phyloP scores from a whole-genome alignment of 257 asterid species.

The Gentiana straminea region DNA sequence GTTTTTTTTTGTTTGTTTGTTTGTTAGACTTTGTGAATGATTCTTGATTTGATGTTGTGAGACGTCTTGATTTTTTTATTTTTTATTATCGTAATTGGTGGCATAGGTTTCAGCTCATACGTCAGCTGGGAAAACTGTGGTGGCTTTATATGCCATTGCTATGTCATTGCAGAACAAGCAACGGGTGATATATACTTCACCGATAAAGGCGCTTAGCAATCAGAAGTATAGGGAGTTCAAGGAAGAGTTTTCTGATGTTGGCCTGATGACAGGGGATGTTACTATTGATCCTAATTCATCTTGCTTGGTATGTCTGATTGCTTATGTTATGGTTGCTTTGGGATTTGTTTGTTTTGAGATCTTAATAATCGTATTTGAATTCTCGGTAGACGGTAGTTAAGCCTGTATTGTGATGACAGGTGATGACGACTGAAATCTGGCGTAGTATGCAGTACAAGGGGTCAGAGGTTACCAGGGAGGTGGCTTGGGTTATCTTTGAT shows the following conservation, averaged over 20 bases:
- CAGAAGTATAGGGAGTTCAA: constrained; percentile 96
- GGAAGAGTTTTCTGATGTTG: constrained; percentile 96
- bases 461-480: constrained; percentile 84
- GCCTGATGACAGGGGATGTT: constrained; percentile 98
- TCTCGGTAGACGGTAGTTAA: constrained; percentile 1
- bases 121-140: constrained; percentile 96
- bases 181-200: constrained; percentile 91
- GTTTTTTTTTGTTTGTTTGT: too few relatives aligned
- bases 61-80: too few relatives aligned
- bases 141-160: constrained; percentile 85
- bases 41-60: too few relatives aligned
- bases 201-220: constrained; percentile 93
- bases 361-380: not conserved
- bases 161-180: constrained; percentile 75
- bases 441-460: constrained; percentile 99
- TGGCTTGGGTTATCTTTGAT: constrained; percentile 93
- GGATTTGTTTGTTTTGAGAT: not conserved
- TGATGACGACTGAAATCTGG: constrained; percentile 99
- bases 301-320: constrained; percentile 69
- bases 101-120: constrained; percentile 90
- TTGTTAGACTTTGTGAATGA: too few relatives aligned
- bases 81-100: constrained; percentile 2
- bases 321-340: constrained; percentile 1
- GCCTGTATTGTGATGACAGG: constrained; percentile 36
- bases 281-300: constrained; percentile 94